Base-by-base conservation (phyloP, 306 rosid genomes). In the Echinosophora koreensis region DNA sequence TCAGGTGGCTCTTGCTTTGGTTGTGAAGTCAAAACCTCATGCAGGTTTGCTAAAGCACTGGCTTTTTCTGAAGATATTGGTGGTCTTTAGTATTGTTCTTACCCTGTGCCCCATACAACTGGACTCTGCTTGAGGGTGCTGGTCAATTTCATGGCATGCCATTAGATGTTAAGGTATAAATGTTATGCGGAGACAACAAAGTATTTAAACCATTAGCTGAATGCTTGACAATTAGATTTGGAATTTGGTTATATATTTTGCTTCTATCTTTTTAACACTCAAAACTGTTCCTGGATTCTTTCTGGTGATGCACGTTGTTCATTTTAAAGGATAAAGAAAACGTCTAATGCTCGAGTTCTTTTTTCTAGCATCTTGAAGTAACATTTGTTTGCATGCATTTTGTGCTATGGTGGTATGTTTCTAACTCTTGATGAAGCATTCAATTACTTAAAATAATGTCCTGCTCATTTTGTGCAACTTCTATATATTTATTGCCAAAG, bases 91-190 rank as follows among this genome's bases (percentile, higher is more conserved):
- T 95, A 39, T 78, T 95, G 63, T 95, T 95, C 85, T 82, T 90
- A 80, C 97, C 98, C 3, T 95, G 97, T 80, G 77, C 89, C 22
- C 34, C 83, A 41, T 89, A 92, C 86, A 92, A 95, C 66, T 95
- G 97, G 97, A 95, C 98, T n/a, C 97, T 97, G 0, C 98, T 97
- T 6, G 98, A 95, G 84, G 97, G 98, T 68, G 96, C 97, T 49
- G 97, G 98, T 60, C 97, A 92, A 87, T 95, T 95, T 84, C 98
- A 88, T 70, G 97, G 97, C 86, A 87, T 95, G 93, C 93, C 98
- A 38, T 84, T 95, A 86, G 86, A 90, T 80, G 92, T 90, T 57
- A 95, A 95, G 98, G 98, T 95, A 83, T 47, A 32, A 44, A 10
- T 44, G 10, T 10, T 9, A 10, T 66, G 57, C 11, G 41, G 6